These are phyloP conservation scores for Neolentinus lepideus DNA, from an alignment of 1,284 basidiomycete species.

Conservation along the genomic window DNA sequence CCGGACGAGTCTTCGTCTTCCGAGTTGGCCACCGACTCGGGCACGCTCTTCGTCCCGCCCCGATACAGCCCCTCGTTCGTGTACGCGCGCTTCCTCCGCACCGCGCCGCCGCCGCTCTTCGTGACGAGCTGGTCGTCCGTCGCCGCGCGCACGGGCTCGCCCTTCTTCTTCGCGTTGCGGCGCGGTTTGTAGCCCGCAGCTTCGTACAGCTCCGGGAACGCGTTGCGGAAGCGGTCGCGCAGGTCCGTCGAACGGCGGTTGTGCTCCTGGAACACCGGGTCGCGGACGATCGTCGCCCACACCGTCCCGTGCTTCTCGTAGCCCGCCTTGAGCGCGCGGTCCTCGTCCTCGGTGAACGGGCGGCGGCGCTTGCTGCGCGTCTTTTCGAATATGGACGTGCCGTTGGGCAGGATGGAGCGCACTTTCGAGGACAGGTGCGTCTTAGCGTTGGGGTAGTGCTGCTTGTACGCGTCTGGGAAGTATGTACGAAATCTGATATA, in stretches of 20 bases:
- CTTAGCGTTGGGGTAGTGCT: constrained; percentile 87
- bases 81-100: constrained; percentile 48
- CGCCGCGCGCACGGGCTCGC: constrained; percentile 38
- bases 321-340: constrained; percentile 79
- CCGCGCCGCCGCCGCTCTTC: constrained; percentile 37
- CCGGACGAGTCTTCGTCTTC: constrained; percentile 67
- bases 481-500: constrained; percentile 81
- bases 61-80: constrained; percentile 60
- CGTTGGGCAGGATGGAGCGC: constrained; percentile 75
- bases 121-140: constrained; percentile 55
- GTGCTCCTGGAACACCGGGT: constrained; percentile 77
- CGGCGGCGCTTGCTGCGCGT: constrained; percentile 78
- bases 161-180: constrained; percentile 44
- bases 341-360: constrained; percentile 83
- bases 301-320: constrained; percentile 85
- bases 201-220: constrained; percentile 82
- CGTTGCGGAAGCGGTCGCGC: constrained; percentile 83
- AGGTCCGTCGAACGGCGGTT: constrained; percentile 80
- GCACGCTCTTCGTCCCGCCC: constrained; percentile 73
- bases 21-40: constrained; percentile 61
- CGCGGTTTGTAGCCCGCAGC: constrained; percentile 81
- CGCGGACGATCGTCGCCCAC: constrained; percentile 86
- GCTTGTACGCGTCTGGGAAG: constrained; percentile 87
- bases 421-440: constrained; percentile 81
- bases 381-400: constrained; percentile 73